A percentile compares a stretch with the other conserved stretches of the same genome.
Conservation (phyloP, 495 filamentous ascomycete genomes). For the Aspergillus olivimuriae region DNA sequence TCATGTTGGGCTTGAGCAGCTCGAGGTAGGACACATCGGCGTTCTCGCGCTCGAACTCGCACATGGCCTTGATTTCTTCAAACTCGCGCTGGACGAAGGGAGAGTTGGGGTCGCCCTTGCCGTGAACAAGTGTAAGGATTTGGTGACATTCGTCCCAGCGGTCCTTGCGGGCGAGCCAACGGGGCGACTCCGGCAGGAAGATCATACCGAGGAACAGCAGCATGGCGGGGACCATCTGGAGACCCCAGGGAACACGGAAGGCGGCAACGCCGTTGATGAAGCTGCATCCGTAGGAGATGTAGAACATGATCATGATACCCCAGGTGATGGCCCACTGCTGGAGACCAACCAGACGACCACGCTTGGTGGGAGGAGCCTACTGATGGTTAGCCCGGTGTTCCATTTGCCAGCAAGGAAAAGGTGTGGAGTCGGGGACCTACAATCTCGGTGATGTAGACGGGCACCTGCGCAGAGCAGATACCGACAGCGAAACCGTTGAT, state of each 20-base stretch:
- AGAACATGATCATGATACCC: conserved; percentile 80
- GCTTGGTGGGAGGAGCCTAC: conserved; percentile 55
- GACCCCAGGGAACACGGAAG: conserved; percentile 70
- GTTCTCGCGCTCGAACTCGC: conserved; percentile 61
- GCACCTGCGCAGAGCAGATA: conserved; percentile 73
- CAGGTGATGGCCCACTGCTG: conserved; percentile 79
- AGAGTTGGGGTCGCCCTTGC: conserved; percentile 53
- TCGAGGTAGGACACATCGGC: conserved; percentile 61
- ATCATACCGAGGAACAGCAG: conserved; percentile 56
- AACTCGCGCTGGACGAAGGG: conserved; percentile 61
- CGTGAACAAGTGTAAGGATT: conserved; percentile 63
- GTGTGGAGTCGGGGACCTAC: too few species aligned
- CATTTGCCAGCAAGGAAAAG: background rate
- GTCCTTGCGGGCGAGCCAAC: conserved; percentile 70
- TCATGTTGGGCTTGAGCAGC: conserved; percentile 63
- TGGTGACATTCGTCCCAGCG: conserved; percentile 63
- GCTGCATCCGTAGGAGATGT: conserved; percentile 23
- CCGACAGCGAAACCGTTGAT: conserved; percentile 74
- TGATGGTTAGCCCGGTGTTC: background rate
- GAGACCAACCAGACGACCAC: conserved; percentile 63
- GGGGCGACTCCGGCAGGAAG: conserved; percentile 67
- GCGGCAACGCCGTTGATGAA: conserved; percentile 39
- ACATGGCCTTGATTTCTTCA: conserved; percentile 61
- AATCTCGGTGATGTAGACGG: conserved; percentile 72
- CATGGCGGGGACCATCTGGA: conserved; percentile 67